Base-by-base conservation (phyloP, 352 stramenopile species). In the Globisporangium splendens region DNA sequence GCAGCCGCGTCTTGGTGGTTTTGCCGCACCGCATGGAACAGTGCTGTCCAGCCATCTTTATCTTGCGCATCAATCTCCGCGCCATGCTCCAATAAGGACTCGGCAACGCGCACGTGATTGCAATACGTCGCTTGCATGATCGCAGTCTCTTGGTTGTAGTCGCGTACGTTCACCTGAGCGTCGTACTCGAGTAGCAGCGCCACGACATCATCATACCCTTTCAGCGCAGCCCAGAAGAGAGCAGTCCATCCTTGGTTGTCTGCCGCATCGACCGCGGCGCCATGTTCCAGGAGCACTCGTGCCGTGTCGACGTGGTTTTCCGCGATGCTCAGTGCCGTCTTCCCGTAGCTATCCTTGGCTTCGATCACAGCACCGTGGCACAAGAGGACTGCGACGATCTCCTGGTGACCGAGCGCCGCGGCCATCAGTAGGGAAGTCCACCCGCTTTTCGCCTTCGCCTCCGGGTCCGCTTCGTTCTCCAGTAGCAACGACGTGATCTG, bases 401-500 rank as follows among this genome's bases (percentile, higher is more conserved):
- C 31, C 18, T 8, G 15, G 24, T 54, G 8, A 6, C 28, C 44
- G 35, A 57, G 35, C 14, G 50, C 47, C 21, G 50, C 39, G 15
- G 50, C 46, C 17, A 53, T 20, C 28, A 48, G 24, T n/a, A 64
- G 33, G 13, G 56, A 17, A 14, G 56, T 62, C 39, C 24, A 31
- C 24, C 24, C 24, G 20, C 39, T 0, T 28, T 48, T 13, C 51
- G 22, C 3, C 48, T 18, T 56, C 22, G 42, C 39, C 8, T 62
- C 39, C 21, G 20, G 28, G 22, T 43, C 22, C 18, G 56, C 48
- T 5, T 11, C n/a, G 42, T 51, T 17, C 3, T 13, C 59, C 4
- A 62, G 48, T 15, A 76, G 62, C 38, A 71, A 43, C 33, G 56
- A 60, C 39, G 65, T 24, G 20, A 68, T 73, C 18, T 62, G 61